Base-by-base conservation (phyloP, 208 protist genomes). In the Trypanosoma platydactyli region DNA sequence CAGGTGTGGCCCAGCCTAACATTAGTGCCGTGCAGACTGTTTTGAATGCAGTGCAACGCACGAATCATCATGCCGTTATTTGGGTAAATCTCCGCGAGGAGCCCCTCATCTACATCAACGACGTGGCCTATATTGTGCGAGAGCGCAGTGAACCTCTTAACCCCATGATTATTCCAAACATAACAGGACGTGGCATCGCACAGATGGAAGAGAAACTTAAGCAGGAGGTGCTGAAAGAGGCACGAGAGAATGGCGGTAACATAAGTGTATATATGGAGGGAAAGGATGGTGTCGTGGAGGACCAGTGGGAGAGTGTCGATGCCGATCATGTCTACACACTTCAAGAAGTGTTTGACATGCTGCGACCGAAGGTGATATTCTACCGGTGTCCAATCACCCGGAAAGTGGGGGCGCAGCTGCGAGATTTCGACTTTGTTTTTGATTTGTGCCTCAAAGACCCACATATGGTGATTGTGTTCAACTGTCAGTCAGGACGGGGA, bases 61-160 rank as follows among this genome's bases (percentile, higher is more conserved):
- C 83, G 3, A 73, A 82, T n/a, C 78, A 89, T 56, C 81, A 81
- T 5, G 64, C 71, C 12, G 67, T 95, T 50, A 73, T 93, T 29
- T 95, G 89, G 86, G 86, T 95, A 27, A 95, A 95, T 64, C 81
- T 95, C 54, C 86, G 89, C 3, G 89, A 95, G 59, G 86, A 95
- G 68, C 89, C 89, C 48, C 70, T 95, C 3, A 74, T 95, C 52
- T 95, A 95, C 76, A 84, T 95, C 66, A 92, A 92, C 73, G 85
- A 92, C 77, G 74, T 59, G 30, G 79, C 89, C 38, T 81, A 93
- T 76, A 91, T 95, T 69, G 86, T 95, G 9, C 89, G 89, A 3
- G 77, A 89, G 64, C 89, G 89, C 5, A 74, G 75, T 4, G 83
- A 92, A 27, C 89, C 89, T 3, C 77, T 88, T 33, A 76, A 67